Percentiles rank a stretch among this genome's conserved stretches.
phyloP scores from a whole-genome alignment of 2,329 filamentous ascomycete genomes.

The Aspergillus calidoustus region DNA sequence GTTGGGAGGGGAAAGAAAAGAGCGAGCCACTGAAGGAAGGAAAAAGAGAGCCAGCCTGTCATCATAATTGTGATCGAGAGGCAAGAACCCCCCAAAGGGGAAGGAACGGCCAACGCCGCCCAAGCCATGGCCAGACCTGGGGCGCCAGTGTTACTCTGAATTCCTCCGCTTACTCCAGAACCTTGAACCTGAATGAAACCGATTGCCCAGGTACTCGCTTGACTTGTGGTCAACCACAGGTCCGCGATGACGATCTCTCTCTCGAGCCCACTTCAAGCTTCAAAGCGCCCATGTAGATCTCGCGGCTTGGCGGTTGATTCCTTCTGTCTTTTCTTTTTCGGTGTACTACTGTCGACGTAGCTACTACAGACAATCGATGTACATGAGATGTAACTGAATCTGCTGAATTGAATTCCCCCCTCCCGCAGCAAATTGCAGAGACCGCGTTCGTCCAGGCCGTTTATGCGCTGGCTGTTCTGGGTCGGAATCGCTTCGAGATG shows the following conservation, averaged over 20 bases:
- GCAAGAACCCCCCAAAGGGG: slow-evolving; percentile 18
- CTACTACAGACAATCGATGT: not conserved
- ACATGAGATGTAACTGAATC: not conserved
- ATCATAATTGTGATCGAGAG: slow-evolving; percentile 11
- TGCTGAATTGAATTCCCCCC: not conserved
- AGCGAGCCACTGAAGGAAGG: not conserved
- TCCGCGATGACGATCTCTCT: slow-evolving; percentile 5
- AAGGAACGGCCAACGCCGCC: slow-evolving; percentile 12
- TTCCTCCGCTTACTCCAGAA: not conserved
- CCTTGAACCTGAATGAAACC: not conserved
- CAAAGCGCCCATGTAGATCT: slow-evolving; percentile 11
- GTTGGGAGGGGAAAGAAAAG: slow-evolving; percentile 6
- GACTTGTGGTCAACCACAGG: not conserved
- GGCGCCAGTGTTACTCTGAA: slow-evolving; percentile 8
- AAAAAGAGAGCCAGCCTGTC: slow-evolving; percentile 10
- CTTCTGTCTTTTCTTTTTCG: slow-evolving; percentile 7
- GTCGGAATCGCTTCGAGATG: slow-evolving; percentile 24
- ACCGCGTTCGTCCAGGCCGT: slow-evolving; percentile 10
- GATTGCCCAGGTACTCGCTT: not conserved
- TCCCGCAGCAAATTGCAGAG: not conserved
- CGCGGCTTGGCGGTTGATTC: slow-evolving; percentile 7
- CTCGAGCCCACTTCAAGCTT: slow-evolving; percentile 1
- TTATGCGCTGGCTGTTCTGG: slow-evolving; percentile 27
- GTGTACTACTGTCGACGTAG: not conserved
- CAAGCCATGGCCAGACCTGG: not conserved